Evolutionary conservation across 2,329 filamentous ascomycete genomes (phyloP).

Genomic region (Fusarium staphyleae): DNA sequence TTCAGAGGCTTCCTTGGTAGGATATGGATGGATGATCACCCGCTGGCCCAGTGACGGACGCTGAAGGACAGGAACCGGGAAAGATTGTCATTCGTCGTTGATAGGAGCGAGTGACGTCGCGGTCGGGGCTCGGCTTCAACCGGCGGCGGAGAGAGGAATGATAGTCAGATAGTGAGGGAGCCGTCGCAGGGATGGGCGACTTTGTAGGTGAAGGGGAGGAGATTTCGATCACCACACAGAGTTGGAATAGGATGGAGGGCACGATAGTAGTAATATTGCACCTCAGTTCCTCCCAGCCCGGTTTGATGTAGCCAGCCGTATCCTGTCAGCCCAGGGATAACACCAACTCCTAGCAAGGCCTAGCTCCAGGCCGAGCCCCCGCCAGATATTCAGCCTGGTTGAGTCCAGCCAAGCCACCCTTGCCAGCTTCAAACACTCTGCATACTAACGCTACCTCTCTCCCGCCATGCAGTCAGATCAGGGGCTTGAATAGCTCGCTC

Average conservation of each 20-base stretch:
- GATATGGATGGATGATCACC: conserved; percentile 22
- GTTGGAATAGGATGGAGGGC: conserved; percentile 6
- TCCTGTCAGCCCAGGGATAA: conserved; percentile 29
- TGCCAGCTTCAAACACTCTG: conserved; percentile 12
- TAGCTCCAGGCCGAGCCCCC: conserved; percentile 33
- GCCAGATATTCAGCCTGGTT: conserved; percentile 33
- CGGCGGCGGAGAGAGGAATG: conserved; percentile 9
- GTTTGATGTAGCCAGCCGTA: conserved; percentile 2
- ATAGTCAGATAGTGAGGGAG: conserved; percentile 1
- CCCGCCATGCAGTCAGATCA: background rate
- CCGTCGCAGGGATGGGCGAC: background rate
- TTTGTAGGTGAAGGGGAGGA: conserved; percentile 7
- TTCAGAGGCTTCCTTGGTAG: conserved; percentile 22
- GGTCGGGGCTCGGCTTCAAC: conserved; percentile 30
- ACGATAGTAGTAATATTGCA: conserved; percentile 3
- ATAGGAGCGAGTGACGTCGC: conserved; percentile 28
- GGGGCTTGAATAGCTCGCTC: background rate
- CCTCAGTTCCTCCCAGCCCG: conserved; percentile 20
- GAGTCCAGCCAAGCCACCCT: conserved; percentile 29
- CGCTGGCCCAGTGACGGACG: conserved; percentile 18
- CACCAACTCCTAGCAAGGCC: conserved; percentile 21
- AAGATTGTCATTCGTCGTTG: conserved; percentile 8
- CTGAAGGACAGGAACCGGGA: conserved; percentile 3
- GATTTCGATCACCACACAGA: conserved; percentile 5
- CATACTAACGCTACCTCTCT: conserved; percentile 15